A percentile compares a stretch with the other conserved stretches of the same genome.
These are phyloP conservation scores for Hsuehochloa calcarea DNA, from an alignment of 176 grass and related monocot genomes.

Conservation along the genomic window DNA sequence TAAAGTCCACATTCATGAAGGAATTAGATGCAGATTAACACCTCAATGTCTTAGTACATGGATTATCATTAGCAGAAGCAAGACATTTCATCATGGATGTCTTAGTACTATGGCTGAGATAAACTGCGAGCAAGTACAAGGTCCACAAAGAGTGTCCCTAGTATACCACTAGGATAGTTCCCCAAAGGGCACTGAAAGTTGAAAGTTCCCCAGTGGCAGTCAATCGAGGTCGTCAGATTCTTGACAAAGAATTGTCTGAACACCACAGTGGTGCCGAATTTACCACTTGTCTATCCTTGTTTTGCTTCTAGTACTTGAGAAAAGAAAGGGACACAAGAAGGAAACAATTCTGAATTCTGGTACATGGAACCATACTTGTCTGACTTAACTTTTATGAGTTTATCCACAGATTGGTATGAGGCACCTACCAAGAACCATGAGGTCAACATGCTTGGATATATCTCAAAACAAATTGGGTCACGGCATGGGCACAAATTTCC, in stretches of 20 bases:
- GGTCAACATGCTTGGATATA: constrained; percentile 37
- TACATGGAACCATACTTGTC: constrained; percentile 24
- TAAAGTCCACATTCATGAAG: neutral
- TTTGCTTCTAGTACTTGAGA: neutral
- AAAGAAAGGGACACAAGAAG: neutral
- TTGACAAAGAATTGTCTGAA: neutral
- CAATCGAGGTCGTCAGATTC: constrained; percentile 8
- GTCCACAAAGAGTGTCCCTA: neutral
- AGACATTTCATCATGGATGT: neutral
- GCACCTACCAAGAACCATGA: constrained; percentile 35
- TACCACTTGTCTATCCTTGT: neutral
- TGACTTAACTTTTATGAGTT: neutral
- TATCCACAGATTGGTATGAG: neutral
- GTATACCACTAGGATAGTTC: neutral
- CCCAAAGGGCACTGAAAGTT: neutral
- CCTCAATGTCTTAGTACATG: neutral
- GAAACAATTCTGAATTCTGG: neutral
- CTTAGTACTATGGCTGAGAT: neutral
- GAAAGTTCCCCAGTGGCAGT: neutral
- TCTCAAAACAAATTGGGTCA: constrained; percentile 25
- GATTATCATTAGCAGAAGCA: neutral
- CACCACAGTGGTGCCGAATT: neutral
- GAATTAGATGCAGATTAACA: neutral
- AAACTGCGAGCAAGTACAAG: neutral
- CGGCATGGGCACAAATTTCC: constrained; percentile 27